Conservation (phyloP, 2,329 filamentous ascomycete species). For the Nannizziopsis arthrosporioides region DNA sequence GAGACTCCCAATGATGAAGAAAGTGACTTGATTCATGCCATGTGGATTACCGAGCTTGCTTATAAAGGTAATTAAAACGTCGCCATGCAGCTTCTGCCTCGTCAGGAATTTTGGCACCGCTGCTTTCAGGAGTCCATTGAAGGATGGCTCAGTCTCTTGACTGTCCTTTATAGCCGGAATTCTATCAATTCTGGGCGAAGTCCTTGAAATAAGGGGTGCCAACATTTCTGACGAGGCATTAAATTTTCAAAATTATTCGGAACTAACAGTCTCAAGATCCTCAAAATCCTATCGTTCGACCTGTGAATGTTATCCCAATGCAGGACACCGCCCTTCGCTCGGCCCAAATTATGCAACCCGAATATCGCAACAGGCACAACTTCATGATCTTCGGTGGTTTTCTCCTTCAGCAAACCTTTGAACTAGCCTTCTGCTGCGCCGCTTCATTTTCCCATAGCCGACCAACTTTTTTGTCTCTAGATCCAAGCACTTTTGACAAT, state of each 20-base stretch:
- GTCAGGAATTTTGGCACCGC: too few relatives aligned
- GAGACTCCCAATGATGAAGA: constrained; percentile 60
- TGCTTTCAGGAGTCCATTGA: too few relatives aligned
- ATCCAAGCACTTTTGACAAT: constrained; percentile 63
- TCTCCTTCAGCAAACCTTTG: constrained; percentile 61
- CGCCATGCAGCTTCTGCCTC: neutral
- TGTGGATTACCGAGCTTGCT: constrained; percentile 57
- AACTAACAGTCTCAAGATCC: constrained; percentile 2
- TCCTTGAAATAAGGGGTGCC: too few relatives aligned
- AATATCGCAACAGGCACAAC: constrained; percentile 57
- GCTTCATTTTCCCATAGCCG: constrained; percentile 58
- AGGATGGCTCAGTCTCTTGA: too few relatives aligned
- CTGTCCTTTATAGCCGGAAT: too few relatives aligned
- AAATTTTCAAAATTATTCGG: neutral
- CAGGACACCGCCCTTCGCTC: constrained; percentile 51
- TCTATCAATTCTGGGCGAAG: too few relatives aligned
- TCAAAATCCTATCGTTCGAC: constrained; percentile 32
- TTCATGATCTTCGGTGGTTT: constrained; percentile 73
- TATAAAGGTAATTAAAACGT: constrained; percentile 41
- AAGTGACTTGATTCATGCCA: constrained; percentile 58
- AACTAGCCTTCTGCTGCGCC: constrained; percentile 64
- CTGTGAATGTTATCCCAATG: constrained; percentile 51
- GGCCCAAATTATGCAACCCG: constrained; percentile 64
- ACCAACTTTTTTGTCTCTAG: constrained; percentile 60
- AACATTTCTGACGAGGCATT: neutral